Percentiles rank a stretch among this genome's conserved stretches.
These are phyloP conservation scores for Eugenia klotzschiana DNA, from an alignment of 441 rosid genomes.

Conservation along the genomic window DNA sequence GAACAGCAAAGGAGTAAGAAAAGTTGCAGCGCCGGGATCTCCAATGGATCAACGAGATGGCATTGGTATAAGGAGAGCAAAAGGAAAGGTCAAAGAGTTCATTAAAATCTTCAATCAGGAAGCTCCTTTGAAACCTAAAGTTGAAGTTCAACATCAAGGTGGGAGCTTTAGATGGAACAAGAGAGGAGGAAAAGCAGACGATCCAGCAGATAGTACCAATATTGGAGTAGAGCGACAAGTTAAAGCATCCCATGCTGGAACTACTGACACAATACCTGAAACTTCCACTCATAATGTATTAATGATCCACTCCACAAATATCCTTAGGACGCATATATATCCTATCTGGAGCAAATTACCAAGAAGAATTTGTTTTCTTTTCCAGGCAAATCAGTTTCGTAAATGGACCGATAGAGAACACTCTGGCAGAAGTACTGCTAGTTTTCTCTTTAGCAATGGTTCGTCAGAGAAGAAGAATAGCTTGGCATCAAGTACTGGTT, in stretches of 20 bases:
- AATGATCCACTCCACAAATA: not conserved
- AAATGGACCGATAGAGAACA: constrained; percentile 5
- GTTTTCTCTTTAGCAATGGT: not conserved
- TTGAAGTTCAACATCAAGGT: not conserved
- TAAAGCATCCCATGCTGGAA: not conserved
- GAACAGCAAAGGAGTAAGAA: constrained; percentile 13
- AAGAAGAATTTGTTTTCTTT: not conserved
- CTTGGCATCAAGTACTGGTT: constrained; percentile 27
- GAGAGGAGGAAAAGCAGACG: constrained; percentile 8
- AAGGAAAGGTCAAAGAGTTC: constrained; percentile 68
- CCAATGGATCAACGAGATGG: constrained; percentile 14
- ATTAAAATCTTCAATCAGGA: constrained; percentile 65
- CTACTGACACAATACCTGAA: not conserved
- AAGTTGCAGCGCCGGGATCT: constrained; percentile 14
- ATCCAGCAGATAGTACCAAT: constrained; percentile 12
- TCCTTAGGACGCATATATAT: not conserved
- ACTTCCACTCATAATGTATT: not conserved
- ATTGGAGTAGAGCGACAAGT: constrained; percentile 5
- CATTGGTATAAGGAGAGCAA: constrained; percentile 22
- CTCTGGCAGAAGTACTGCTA: constrained; percentile 4
- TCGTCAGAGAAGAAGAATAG: constrained; percentile 11
- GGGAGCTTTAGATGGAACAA: constrained; percentile 29
- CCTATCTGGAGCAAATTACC: not conserved
- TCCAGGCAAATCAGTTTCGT: constrained; percentile 16
- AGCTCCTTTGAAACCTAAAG: constrained; percentile 15